Evolutionary conservation across 1,284 basidiomycete genomes (phyloP).

Genomic region (Stygiomarasmius scandens): DNA sequence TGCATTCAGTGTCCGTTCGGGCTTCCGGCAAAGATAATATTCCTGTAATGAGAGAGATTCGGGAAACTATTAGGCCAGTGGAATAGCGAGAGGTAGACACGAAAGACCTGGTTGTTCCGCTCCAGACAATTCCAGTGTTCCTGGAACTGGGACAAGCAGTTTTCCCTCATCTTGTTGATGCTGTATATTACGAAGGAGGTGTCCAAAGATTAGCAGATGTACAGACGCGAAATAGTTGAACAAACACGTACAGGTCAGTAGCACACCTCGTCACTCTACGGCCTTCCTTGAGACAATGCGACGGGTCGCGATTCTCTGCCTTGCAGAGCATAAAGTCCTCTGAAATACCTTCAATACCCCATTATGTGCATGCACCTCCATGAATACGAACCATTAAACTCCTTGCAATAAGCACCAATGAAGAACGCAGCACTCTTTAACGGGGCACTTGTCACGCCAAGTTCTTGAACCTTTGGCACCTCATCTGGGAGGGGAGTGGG

Average conservation of each 20-base stretch:
- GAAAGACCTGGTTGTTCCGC: constrained; percentile 86
- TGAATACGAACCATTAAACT: constrained; percentile 84
- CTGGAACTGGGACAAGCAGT: constrained; percentile 89
- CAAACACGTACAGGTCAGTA: constrained; percentile 80
- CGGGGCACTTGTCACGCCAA: constrained; percentile 92
- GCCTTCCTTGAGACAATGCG: constrained; percentile 94
- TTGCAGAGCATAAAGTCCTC: constrained; percentile 99
- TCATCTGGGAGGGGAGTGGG: constrained; percentile 75
- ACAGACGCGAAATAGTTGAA: not conserved
- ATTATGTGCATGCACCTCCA: constrained; percentile 3
- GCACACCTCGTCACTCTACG: constrained; percentile 95
- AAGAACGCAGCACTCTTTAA: constrained; percentile 98
- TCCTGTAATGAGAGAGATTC: constrained; percentile 55
- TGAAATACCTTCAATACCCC: constrained; percentile 33
- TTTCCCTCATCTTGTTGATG: constrained; percentile 91
- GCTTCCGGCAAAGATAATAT: constrained; percentile 89
- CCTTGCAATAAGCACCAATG: constrained; percentile 94
- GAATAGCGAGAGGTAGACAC: not conserved
- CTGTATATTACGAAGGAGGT: constrained; percentile 47
- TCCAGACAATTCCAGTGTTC: constrained; percentile 96
- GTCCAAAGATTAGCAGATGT: too few species aligned
- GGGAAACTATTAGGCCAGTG: not conserved
- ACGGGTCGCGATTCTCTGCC: constrained; percentile 86
- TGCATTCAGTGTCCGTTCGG: constrained; percentile 87
- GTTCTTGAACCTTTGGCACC: constrained; percentile 86